Evolutionary conservation across 1,284 basidiomycete genomes (phyloP).

Genomic region (Moniliophthora roreri): DNA sequence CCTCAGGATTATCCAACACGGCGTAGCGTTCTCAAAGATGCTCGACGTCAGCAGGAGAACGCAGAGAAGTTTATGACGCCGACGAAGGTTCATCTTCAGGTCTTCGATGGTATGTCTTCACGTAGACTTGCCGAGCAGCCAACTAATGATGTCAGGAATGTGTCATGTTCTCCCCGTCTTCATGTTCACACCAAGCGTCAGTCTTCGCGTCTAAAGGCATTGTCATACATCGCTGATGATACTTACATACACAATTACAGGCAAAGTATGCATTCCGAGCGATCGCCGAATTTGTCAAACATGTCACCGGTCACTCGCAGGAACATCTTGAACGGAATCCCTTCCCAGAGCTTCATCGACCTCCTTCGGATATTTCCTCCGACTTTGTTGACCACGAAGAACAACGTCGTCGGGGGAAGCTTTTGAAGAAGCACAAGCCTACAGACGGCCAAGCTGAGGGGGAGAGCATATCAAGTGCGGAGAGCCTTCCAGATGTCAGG

Average conservation of each 20-base stretch:
- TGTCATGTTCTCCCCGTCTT: constrained; percentile 73
- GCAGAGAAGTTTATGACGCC: constrained; percentile 57
- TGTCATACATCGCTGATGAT: background rate
- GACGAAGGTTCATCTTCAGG: constrained; percentile 82
- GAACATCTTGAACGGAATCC: constrained; percentile 29
- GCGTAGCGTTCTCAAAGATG: constrained; percentile 50
- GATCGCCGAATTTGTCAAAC: constrained; percentile 55
- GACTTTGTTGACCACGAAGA: constrained; percentile 17
- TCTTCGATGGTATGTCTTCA: constrained; percentile 50
- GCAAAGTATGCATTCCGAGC: constrained; percentile 59
- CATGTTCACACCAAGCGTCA: constrained; percentile 61
- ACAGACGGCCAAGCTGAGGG: background rate
- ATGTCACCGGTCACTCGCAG: constrained; percentile 41
- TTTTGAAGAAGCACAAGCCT: constrained; percentile 2
- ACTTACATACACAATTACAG: constrained; percentile 31
- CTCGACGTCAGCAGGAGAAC: constrained; percentile 51
- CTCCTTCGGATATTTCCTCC: constrained; percentile 25
- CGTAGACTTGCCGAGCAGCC: background rate
- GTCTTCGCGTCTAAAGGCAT: constrained; percentile 18
- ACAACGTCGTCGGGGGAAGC: background rate
- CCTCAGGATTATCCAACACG: constrained; percentile 70
- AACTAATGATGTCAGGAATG: constrained; percentile 41
- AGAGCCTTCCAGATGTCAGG: background rate
- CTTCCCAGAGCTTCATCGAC: constrained; percentile 44
- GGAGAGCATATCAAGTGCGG: background rate